phyloP scores from a whole-genome alignment of 306 rosid genomes.

The Dalbergia cochinchinensis region DNA sequence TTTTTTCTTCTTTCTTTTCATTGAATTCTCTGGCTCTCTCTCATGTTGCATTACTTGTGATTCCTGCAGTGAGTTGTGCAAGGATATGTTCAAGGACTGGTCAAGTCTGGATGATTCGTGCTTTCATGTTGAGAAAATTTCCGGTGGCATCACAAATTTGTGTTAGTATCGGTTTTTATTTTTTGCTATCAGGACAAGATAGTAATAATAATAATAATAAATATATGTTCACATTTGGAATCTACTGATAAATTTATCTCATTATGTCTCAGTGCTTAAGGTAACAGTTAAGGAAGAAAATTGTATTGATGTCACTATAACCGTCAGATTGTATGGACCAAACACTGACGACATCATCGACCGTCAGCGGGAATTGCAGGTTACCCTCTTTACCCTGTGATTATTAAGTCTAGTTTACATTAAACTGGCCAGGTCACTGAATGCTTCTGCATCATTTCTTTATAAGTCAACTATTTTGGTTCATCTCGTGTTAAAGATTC shows the following conservation, averaged over 20 bases:
- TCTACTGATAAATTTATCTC: constrained; percentile 33
- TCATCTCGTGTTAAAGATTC: neutral
- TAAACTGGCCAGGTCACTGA: constrained; percentile 18
- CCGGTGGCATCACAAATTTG: constrained; percentile 96
- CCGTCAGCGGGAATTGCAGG: constrained; percentile 91
- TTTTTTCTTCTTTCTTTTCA: neutral
- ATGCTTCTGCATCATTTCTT: neutral
- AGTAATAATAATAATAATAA: too few relatives aligned
- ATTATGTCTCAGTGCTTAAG: constrained; percentile 71
- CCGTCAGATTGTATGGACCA: constrained; percentile 87
- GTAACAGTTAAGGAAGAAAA: constrained; percentile 68
- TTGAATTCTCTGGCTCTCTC: neutral
- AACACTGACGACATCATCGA: constrained; percentile 88
- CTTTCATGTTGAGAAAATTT: constrained; percentile 75
- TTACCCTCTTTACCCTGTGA: constrained; percentile 41
- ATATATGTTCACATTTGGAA: neutral
- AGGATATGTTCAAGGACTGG: constrained; percentile 86
- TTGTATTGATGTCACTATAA: constrained; percentile 54
- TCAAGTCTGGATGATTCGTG: constrained; percentile 71
- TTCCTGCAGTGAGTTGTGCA: constrained; percentile 71
- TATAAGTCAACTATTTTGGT: neutral
- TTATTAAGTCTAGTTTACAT: neutral
- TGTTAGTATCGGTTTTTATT: constrained; percentile 61
- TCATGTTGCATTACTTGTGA: neutral
- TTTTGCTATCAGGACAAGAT: neutral